Conservation (phyloP, 768 basidiomycete genomes). For the Phanerochaete sordida region DNA sequence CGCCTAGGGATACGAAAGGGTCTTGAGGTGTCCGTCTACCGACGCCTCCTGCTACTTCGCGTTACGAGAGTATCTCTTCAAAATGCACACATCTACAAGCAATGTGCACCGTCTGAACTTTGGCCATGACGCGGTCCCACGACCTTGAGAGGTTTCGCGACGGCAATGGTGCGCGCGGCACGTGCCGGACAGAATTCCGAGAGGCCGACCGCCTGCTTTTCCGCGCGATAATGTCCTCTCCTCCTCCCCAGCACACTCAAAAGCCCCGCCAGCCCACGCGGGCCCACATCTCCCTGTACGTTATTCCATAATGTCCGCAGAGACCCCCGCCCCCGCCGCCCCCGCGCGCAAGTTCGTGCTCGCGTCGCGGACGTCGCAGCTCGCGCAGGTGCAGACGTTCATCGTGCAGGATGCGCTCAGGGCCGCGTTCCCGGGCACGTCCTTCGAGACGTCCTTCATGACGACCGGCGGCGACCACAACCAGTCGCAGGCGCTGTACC, state of each 20-base stretch:
- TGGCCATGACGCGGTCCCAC: background rate
- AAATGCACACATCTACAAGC: background rate
- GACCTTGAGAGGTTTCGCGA: background rate
- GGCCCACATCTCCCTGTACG: background rate
- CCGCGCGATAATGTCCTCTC: background rate
- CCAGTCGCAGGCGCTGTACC: slow-evolving; percentile 80
- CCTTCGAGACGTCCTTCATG: slow-evolving; percentile 56
- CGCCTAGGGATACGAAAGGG: too few species aligned
- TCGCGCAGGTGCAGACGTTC: slow-evolving; percentile 89
- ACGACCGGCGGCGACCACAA: slow-evolving; percentile 85
- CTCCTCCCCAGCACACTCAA: background rate
- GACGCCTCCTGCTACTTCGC: too few species aligned
- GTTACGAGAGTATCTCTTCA: slow-evolving; percentile 4
- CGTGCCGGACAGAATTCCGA: background rate
- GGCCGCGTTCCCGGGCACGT: slow-evolving; percentile 45
- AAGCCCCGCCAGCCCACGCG: background rate
- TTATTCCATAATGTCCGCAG: background rate
- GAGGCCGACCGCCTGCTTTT: background rate
- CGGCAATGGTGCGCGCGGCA: background rate
- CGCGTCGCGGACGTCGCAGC: slow-evolving; percentile 83
- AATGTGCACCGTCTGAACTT: background rate
- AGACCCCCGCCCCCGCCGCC: slow-evolving; percentile 1
- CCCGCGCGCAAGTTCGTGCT: slow-evolving; percentile 55
- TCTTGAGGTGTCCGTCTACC: too few species aligned
- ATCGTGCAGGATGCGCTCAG: slow-evolving; percentile 66